These are phyloP conservation scores for Mortierella hygrophila DNA, from an alignment of 192 early-diverging fungal genomes.

Conservation along the genomic window DNA sequence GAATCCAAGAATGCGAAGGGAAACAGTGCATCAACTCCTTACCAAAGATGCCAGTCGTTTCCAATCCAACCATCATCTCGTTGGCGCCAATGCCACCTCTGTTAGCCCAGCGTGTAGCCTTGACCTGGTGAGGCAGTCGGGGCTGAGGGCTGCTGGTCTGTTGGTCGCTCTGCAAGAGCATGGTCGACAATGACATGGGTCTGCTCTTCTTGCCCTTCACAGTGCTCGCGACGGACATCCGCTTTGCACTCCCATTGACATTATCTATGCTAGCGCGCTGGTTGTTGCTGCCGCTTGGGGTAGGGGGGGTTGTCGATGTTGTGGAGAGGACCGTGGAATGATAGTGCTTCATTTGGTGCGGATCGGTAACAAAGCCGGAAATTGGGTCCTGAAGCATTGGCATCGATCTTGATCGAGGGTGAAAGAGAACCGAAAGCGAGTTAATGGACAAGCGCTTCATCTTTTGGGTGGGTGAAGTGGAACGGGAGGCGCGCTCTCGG, in stretches of 20 bases:
- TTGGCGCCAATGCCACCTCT: constrained; percentile 29
- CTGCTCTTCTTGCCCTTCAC: constrained; percentile 14
- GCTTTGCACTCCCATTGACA: background rate
- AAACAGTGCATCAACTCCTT: background rate
- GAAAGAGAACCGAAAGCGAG: constrained; percentile 15
- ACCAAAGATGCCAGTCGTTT: constrained; percentile 51
- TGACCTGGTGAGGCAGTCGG: constrained; percentile 10
- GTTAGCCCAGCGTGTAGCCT: constrained; percentile 25
- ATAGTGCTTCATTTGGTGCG: background rate
- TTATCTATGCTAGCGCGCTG: constrained; percentile 1
- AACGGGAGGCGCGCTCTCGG: background rate
- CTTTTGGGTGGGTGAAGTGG: background rate
- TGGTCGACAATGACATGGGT: constrained; percentile 11
- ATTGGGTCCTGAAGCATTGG: constrained; percentile 8
- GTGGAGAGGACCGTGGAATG: constrained; percentile 9
- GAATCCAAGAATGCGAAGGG: background rate
- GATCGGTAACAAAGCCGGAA: background rate
- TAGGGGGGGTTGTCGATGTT: background rate
- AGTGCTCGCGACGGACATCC: background rate
- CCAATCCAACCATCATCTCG: constrained; percentile 54
- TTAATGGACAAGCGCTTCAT: background rate
- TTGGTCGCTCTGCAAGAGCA: constrained; percentile 28
- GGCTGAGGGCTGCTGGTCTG: background rate
- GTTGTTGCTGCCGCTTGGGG: background rate
- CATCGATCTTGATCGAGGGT: constrained; percentile 21